Percentiles rank a stretch among this genome's conserved stretches.
phyloP scores from a whole-genome alignment of 83 land plant genomes.

The Thuja plicata region DNA sequence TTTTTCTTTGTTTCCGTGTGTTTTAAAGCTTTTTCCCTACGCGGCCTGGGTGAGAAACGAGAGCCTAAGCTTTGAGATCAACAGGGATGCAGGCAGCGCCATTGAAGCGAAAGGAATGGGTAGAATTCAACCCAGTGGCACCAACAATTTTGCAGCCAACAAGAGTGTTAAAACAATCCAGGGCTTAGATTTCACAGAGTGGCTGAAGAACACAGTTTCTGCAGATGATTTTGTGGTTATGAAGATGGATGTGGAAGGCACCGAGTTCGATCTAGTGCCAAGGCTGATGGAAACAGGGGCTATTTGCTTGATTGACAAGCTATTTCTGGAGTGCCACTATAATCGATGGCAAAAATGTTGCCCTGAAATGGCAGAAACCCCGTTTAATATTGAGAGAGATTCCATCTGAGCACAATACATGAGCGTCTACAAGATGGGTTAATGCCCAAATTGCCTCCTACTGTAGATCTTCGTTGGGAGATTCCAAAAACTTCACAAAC shows the following conservation, averaged over 20 bases:
- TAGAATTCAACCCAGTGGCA: conserved; percentile 43
- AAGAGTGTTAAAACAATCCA: conserved; percentile 37
- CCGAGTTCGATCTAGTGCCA: conserved; percentile 79
- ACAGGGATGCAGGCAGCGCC: conserved; percentile 25
- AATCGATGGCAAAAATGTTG: conserved; percentile 88
- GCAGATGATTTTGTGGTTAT: conserved; percentile 74
- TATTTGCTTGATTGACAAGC: conserved; percentile 84
- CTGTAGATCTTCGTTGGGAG: no score
- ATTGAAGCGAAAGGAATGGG: conserved; percentile 64
- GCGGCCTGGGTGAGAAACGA: conserved; percentile 91
- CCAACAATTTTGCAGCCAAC: background rate
- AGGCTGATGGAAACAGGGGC: conserved; percentile 77
- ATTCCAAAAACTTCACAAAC: no score
- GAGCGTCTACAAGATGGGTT: no score
- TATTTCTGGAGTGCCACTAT: conserved; percentile 85
- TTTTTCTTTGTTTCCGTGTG: no score
- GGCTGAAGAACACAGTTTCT: conserved; percentile 57
- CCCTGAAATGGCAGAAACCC: no score
- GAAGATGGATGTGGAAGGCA: conserved; percentile 96
- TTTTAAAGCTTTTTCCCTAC: conserved; percentile 66
- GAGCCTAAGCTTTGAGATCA: conserved; percentile 68
- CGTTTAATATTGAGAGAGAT: no score
- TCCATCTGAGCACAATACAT: no score
- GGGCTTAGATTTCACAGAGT: conserved; percentile 79
- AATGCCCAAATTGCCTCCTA: no score